Evolutionary conservation across 768 basidiomycete genomes (phyloP).

Genomic region (Suillus paluster): DNA sequence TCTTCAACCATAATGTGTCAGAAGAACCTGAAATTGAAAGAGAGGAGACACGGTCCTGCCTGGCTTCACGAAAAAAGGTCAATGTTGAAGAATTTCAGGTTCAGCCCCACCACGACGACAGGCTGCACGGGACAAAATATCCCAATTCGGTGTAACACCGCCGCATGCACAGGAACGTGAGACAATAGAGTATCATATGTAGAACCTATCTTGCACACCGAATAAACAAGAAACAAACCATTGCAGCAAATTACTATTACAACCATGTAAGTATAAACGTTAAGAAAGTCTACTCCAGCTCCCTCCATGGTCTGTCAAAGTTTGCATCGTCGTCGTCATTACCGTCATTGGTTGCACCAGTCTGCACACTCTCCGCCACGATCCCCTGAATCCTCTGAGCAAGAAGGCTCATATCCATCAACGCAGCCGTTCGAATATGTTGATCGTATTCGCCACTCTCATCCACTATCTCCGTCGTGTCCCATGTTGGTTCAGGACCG

Average conservation of each 20-base stretch:
- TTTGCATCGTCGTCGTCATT: constrained; percentile 27
- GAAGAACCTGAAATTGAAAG: background rate
- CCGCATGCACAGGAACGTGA: background rate
- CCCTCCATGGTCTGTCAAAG: constrained; percentile 48
- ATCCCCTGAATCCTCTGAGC: constrained; percentile 39
- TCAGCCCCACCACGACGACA: background rate
- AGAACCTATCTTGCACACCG: background rate
- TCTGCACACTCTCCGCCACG: constrained; percentile 26
- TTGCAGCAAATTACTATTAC: background rate
- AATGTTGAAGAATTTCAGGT: background rate
- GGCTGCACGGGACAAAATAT: background rate
- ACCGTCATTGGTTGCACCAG: constrained; percentile 13
- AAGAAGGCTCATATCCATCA: constrained; percentile 49
- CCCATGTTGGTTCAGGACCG: constrained; percentile 18
- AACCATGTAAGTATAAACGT: background rate
- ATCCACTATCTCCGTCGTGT: constrained; percentile 32
- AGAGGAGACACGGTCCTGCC: background rate
- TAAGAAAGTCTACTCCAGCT: constrained; percentile 35
- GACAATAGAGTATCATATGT: no score
- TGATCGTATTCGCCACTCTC: constrained; percentile 46
- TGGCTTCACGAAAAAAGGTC: background rate
- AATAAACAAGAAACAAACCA: background rate
- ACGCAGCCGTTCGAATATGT: constrained; percentile 34
- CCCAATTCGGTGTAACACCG: background rate
- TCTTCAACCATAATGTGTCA: constrained; percentile 72